These are phyloP conservation scores for Irineochytrium annulatum DNA, from an alignment of 192 early-diverging fungal species.

Conservation along the genomic window DNA sequence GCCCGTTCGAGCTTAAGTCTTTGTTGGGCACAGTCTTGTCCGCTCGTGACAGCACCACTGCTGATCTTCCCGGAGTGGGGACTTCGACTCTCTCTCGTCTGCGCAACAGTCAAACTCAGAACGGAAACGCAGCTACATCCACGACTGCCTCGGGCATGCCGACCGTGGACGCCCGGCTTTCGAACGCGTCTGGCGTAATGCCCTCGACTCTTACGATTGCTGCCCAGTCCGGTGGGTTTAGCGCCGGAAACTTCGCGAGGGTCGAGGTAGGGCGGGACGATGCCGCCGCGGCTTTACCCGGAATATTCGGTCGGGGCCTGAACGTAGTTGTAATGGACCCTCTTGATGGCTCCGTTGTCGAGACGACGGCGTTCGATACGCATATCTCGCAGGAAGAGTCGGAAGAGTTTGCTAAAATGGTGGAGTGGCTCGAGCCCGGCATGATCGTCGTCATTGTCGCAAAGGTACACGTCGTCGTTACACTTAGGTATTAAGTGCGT, in stretches of 20 bases:
- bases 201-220: slow-evolving; percentile 49
- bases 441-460: slow-evolving; percentile 64
- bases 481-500: background rate
- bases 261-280: slow-evolving; percentile 52
- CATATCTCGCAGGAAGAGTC: slow-evolving; percentile 55
- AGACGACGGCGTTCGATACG: slow-evolving; percentile 70
- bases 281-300: slow-evolving; percentile 42
- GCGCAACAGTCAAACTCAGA: slow-evolving; percentile 21
- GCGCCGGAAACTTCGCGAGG: slow-evolving; percentile 69
- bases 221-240: slow-evolving; percentile 68
- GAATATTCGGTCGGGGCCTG: slow-evolving; percentile 60
- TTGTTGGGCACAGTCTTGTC: slow-evolving; percentile 69
- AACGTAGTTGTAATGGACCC: slow-evolving; percentile 76
- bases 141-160: slow-evolving; percentile 28
- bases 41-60: slow-evolving; percentile 26
- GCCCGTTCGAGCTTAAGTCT: slow-evolving; percentile 75
- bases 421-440: slow-evolving; percentile 61
- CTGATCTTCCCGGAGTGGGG: slow-evolving; percentile 15
- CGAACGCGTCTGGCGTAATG: no score
- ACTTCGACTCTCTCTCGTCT: slow-evolving; percentile 21
- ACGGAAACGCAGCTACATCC: slow-evolving; percentile 6
- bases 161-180: slow-evolving; percentile 29
- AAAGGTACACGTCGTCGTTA: slow-evolving; percentile 19
- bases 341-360: slow-evolving; percentile 60
- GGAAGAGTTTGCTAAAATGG: slow-evolving; percentile 63